Percentiles rank a stretch among this genome's conserved stretches.
These are phyloP conservation scores for Chaetomium olivaceum DNA, from an alignment of 2,329 filamentous ascomycete species.

Conservation along the genomic window DNA sequence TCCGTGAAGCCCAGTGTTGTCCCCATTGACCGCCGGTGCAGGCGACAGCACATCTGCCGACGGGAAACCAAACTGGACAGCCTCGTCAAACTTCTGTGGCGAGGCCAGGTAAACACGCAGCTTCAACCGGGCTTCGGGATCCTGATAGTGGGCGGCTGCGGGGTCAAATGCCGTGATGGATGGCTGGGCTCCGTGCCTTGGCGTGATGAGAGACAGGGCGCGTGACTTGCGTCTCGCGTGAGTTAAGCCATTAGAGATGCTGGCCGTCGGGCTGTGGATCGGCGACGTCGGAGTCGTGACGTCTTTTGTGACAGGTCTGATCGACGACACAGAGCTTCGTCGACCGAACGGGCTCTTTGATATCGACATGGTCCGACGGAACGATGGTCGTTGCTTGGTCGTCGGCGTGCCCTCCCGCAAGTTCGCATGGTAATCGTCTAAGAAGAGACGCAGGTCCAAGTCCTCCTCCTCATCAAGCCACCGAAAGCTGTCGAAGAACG, in stretches of 20 bases:
- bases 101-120: slow-evolving; percentile 83
- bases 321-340: slow-evolving; percentile 52
- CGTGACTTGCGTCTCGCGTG: slow-evolving; percentile 55
- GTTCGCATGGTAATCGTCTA: slow-evolving; percentile 71
- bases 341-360: slow-evolving; percentile 61
- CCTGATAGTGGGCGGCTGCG: slow-evolving; percentile 79
- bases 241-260: slow-evolving; percentile 32
- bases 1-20: slow-evolving; percentile 33
- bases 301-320: slow-evolving; percentile 50
- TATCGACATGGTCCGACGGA: slow-evolving; percentile 71
- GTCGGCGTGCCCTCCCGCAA: slow-evolving; percentile 52
- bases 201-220: slow-evolving; percentile 55
- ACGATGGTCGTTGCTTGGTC: slow-evolving; percentile 57
- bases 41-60: slow-evolving; percentile 51
- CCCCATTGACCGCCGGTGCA: slow-evolving; percentile 35
- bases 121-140: slow-evolving; percentile 84
- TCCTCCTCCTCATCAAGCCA: slow-evolving; percentile 75
- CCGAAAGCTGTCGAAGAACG: slow-evolving; percentile 66
- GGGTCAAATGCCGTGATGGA: slow-evolving; percentile 63
- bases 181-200: slow-evolving; percentile 47
- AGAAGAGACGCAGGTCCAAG: slow-evolving; percentile 64
- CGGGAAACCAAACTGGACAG: slow-evolving; percentile 90
- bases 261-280: slow-evolving; percentile 36
- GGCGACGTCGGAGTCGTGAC: slow-evolving; percentile 37
- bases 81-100: slow-evolving; percentile 93